Base-by-base conservation (phyloP, 768 basidiomycete genomes). In the Pleurotus giganteus region DNA sequence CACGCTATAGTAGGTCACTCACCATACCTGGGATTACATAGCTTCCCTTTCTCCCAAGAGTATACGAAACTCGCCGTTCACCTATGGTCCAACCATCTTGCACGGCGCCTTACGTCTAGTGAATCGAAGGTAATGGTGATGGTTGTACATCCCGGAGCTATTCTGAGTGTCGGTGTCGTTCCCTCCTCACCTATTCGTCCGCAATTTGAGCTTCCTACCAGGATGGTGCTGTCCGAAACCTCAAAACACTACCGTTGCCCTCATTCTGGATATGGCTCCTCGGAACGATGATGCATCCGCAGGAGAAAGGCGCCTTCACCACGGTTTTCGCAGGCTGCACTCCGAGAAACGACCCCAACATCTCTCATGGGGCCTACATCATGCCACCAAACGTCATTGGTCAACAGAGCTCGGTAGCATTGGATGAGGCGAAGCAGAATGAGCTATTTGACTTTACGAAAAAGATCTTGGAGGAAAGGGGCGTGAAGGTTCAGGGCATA, bases 401-500 rank as follows among this genome's bases (percentile, higher is more conserved):
- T 9, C 53, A 63, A 45, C 57, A 64, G 9, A 63, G 58, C 17
- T 54, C 65, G 41, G 68, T 69, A 42, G 73, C 70, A n/a, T 59
- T 60, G 43, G 64, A 61, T 41, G 63, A 63, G 29, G 69, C 70
- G 26, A 54, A 76, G 41, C 72, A 69, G 31, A 56, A 63, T 31
- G 73, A 76, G 52, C 58, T 76, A 28, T 77, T 73, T 72, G 56
- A 66, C 1, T 69, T 69, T 2, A 72, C 72, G 2, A 69, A 72
- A 54, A 58, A 45, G 8, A 42, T 72, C 4, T 50, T 72, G 55
- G 58, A 57, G 32, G 60, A 64, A n/a, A 60, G 65, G 29, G 66
- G 63, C n/a, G 24, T 51, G 1, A n/a, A 23, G 1, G 49, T 51
- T 12, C 32, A 51, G 27, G 44, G 44, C 4, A 24, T 45, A 24